A percentile compares a stretch with the other conserved stretches of the same genome.
These are phyloP conservation scores for Pinus taeda DNA, from an alignment of 75 land plant species.

Conservation along the genomic window DNA sequence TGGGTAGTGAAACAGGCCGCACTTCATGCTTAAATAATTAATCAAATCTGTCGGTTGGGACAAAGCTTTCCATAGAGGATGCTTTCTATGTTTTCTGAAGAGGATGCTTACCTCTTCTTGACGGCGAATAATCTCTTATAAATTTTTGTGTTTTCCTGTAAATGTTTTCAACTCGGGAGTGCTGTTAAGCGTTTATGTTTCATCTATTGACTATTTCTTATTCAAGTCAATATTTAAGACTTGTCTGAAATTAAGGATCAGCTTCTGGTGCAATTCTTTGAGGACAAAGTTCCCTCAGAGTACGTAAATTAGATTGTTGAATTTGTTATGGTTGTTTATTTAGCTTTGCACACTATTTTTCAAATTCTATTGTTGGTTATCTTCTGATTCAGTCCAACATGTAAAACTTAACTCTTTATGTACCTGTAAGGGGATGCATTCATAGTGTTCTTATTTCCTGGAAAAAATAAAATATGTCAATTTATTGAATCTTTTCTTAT, in stretches of 20 bases:
- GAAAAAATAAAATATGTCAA: not conserved
- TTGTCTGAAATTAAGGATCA: not conserved
- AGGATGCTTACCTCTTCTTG: not conserved
- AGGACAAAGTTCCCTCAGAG: not conserved
- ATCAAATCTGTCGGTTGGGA: too few species aligned
- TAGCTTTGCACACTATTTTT: not conserved
- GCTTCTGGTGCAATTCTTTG: not conserved
- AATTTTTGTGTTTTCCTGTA: not conserved
- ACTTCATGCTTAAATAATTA: not conserved
- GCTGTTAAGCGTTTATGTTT: not conserved
- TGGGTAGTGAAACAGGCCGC: not conserved
- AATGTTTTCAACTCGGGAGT: too few species aligned
- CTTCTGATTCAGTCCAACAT: not conserved
- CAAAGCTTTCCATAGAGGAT: too few species aligned
- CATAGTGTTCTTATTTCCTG: not conserved
- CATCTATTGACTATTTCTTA: not conserved
- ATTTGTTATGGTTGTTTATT: not conserved
- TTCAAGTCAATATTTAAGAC: not conserved
- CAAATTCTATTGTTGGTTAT: not conserved
- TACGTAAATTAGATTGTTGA: not conserved
- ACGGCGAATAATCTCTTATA: not conserved
- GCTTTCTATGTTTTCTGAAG: too few species aligned
- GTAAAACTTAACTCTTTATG: not conserved
- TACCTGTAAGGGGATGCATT: slow-evolving; percentile 1
- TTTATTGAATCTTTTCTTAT: slow-evolving; percentile 1